phyloP scores from a whole-genome alignment of 208 protist genomes.

The Trichomonas gallinae region DNA sequence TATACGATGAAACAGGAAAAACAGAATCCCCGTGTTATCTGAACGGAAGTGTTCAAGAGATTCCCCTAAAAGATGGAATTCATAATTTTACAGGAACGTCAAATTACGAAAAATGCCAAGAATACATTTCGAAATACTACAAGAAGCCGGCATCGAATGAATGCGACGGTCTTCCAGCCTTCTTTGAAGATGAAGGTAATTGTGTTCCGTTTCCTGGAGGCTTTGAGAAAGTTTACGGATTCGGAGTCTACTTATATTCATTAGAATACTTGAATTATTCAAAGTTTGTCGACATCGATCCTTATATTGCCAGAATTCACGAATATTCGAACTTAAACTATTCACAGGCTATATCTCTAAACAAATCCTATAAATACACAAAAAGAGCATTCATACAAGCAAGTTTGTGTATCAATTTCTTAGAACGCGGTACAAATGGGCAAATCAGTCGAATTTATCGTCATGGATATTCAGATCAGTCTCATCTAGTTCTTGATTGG shows the following conservation, averaged over 20 bases:
- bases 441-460: neutral
- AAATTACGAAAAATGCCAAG: neutral
- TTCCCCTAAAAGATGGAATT: neutral
- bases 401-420: neutral
- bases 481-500: neutral
- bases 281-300: neutral
- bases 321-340: neutral
- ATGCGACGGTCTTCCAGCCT: neutral
- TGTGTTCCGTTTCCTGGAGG: neutral
- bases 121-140: neutral
- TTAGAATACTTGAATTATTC: neutral
- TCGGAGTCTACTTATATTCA: neutral
- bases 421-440: neutral
- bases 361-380: neutral
- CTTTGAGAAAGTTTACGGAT: neutral
- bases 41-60: neutral
- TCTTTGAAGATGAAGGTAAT: neutral
- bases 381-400: neutral
- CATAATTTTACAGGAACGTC: neutral
- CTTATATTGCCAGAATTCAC: neutral
- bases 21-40: neutral
- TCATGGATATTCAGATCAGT: neutral
- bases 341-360: neutral
- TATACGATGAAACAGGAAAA: neutral
- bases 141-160: neutral